A percentile compares a stretch with the other conserved stretches of the same genome.
Evolutionary conservation across 352 stramenopile genomes (phyloP).

Genomic region (Thalassiosira ordinaria): DNA sequence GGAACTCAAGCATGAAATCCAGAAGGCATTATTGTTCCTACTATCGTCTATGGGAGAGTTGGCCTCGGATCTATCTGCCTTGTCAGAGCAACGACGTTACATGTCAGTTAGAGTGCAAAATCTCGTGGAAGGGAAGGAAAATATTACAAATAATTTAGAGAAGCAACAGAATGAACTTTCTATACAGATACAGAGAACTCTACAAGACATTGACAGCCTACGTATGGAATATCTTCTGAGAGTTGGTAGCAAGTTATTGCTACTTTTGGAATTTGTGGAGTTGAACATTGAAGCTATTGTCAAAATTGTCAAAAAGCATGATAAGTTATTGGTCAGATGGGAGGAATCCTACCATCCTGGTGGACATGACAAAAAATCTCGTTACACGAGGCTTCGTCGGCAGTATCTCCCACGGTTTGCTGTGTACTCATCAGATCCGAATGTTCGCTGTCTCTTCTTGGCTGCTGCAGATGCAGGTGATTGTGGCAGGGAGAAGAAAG

Average conservation of each 20-base stretch:
- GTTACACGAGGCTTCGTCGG: constrained; percentile 26
- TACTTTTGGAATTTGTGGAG: constrained; percentile 73
- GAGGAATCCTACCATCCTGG: constrained; percentile 9
- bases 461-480: constrained; percentile 56
- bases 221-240: constrained; percentile 43
- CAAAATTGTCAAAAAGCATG: constrained; percentile 85
- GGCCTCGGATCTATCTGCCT: constrained; percentile 42
- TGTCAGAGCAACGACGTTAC: constrained; percentile 34
- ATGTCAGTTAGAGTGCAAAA: constrained; percentile 21
- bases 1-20: constrained; percentile 72
- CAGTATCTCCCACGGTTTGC: constrained; percentile 49
- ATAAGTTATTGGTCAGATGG: constrained; percentile 67
- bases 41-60: constrained; percentile 68
- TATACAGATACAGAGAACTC: neutral
- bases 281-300: constrained; percentile 73
- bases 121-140: constrained; percentile 6
- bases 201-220: constrained; percentile 42
- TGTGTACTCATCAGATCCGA: constrained; percentile 42
- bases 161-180: constrained; percentile 5
- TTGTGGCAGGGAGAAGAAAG: neutral
- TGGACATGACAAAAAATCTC: constrained; percentile 14
- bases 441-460: constrained; percentile 50
- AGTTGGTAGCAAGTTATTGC: constrained; percentile 58
- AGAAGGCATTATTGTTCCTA: constrained; percentile 78
- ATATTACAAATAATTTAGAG: constrained; percentile 5